Base-by-base conservation (phyloP, 768 basidiomycete genomes). In the Macrolepiota fuliginosa region DNA sequence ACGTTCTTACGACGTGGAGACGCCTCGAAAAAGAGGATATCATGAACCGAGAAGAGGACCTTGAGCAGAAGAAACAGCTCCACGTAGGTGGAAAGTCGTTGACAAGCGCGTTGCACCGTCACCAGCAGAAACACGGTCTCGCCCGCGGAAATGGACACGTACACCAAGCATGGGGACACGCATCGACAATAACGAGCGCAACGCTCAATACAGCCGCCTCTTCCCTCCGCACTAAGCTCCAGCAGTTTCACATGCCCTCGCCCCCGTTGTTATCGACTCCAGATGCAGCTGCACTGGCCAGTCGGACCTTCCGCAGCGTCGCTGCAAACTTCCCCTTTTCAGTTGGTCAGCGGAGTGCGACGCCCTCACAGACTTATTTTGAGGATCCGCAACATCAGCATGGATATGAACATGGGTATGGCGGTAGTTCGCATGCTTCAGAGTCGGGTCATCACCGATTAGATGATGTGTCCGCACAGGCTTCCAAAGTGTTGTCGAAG, bases 281-380 rank as follows among this genome's bases (percentile, higher is more conserved):
- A 1, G 92, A 93, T 68, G 89, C 91, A 1, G 89, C 91, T 13
- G 89, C 90, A 1, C 74, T 94, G 54, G 92, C 92, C 4, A 86
- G 83, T 56, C 81, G 86, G 66, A 90, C 92, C n/a, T 87, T 93
- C 77, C 84, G 83, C 65, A 85, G 83, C 56, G 87, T 93, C 45
- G 83, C 90, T 3, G 87, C 89, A 24, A 90, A 85, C 71, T 86
- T 91, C 67, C 89, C 90, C 0, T 90, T 91, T 64, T 81, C 84
- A 13, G 83, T 81, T 32, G 75, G 77, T 25, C 73, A 74, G 27
- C 76, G 76, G 6, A 53, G 62, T 35, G 52, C 58, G 12, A 63
- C 63, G 11, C 58, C 63, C 25, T 55, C 54, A 13, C 57, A 62
- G 35, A 49, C 57, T 49, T 32, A 56, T 13, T 49, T 46, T 40